Conservation (phyloP, 352 stramenopile genomes). For the Pythium dissimile region DNA sequence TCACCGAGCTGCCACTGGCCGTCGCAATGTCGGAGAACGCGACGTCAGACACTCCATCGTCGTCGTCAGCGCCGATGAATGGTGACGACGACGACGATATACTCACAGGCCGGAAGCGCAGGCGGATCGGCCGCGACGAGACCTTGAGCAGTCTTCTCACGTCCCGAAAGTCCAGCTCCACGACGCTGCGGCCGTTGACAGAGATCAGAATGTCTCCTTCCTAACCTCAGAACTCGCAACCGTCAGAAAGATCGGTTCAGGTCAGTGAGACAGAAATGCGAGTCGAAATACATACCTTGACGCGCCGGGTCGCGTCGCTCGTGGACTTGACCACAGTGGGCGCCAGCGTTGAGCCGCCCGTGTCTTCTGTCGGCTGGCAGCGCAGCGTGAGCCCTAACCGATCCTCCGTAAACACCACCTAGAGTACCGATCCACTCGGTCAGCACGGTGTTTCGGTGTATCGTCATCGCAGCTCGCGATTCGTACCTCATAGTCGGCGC, state of each 20-base stretch:
- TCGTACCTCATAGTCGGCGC: slow-evolving; percentile 19
- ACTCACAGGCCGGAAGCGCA: slow-evolving; percentile 46
- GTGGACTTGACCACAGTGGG: slow-evolving; percentile 26
- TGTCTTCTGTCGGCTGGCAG: slow-evolving; percentile 15
- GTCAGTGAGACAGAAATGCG: too few relatives aligned
- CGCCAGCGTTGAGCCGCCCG: slow-evolving; percentile 1
- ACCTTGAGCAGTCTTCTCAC: slow-evolving; percentile 69
- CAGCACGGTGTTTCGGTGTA: too few relatives aligned
- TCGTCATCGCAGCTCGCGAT: too few relatives aligned
- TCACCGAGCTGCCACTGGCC: slow-evolving; percentile 13
- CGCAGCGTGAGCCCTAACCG: slow-evolving; percentile 24
- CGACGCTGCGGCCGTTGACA: slow-evolving; percentile 66
- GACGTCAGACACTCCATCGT: slow-evolving; percentile 8
- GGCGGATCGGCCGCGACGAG: slow-evolving; percentile 56
- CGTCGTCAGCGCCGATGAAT: slow-evolving; percentile 5
- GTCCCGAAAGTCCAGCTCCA: slow-evolving; percentile 58
- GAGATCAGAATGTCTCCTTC: slow-evolving; percentile 69
- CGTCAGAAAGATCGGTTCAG: neutral
- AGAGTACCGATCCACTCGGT: neutral
- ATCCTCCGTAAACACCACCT: slow-evolving; percentile 24
- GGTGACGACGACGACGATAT: neutral
- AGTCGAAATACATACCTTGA: slow-evolving; percentile 17
- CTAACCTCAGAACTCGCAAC: slow-evolving; percentile 26
- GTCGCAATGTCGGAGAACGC: slow-evolving; percentile 21
- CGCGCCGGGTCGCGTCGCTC: slow-evolving; percentile 6